Conservation (phyloP, 1,284 basidiomycete species). For the Quambalaria eucalypti region DNA sequence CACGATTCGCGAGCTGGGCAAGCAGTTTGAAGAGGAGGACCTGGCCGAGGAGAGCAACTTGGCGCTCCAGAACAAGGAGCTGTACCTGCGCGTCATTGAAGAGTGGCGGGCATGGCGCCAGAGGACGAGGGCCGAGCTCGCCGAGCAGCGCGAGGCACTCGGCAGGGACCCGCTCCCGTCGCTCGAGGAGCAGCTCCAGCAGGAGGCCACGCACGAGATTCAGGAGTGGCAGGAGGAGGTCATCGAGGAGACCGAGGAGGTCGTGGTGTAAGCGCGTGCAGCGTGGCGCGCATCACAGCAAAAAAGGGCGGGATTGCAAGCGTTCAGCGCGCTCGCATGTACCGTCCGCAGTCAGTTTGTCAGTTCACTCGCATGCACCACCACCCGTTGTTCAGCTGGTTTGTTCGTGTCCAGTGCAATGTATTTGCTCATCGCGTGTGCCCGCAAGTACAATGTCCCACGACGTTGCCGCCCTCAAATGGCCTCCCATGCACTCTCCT, state of each 20-base stretch:
- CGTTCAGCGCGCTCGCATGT: too few species aligned
- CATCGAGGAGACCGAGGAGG: constrained; percentile 45
- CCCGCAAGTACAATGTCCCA: too few species aligned
- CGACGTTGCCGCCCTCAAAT: too few species aligned
- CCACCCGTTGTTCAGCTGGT: too few species aligned
- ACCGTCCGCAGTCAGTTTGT: too few species aligned
- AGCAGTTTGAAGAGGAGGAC: constrained; percentile 91
- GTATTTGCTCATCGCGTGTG: too few species aligned
- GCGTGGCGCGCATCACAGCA: not conserved
- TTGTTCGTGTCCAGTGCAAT: too few species aligned
- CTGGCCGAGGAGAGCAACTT: constrained; percentile 88
- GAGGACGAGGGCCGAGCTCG: constrained; percentile 28
- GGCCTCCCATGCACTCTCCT: too few species aligned
- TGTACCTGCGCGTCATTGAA: constrained; percentile 81
- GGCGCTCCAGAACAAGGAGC: constrained; percentile 83
- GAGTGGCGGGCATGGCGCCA: constrained; percentile 94
- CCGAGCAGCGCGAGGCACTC: constrained; percentile 20
- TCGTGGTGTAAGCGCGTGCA: constrained; percentile 13
- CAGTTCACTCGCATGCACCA: too few species aligned
- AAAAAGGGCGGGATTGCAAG: too few species aligned
- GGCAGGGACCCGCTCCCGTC: constrained; percentile 21
- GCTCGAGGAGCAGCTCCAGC: constrained; percentile 23
- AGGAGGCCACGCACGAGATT: constrained; percentile 42
- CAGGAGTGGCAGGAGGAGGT: constrained; percentile 48
- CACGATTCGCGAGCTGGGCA: constrained; percentile 84